Evolutionary conservation across 805 yeast genomes (phyloP).

Genomic region (Teunomyces barrocoloradensis): DNA sequence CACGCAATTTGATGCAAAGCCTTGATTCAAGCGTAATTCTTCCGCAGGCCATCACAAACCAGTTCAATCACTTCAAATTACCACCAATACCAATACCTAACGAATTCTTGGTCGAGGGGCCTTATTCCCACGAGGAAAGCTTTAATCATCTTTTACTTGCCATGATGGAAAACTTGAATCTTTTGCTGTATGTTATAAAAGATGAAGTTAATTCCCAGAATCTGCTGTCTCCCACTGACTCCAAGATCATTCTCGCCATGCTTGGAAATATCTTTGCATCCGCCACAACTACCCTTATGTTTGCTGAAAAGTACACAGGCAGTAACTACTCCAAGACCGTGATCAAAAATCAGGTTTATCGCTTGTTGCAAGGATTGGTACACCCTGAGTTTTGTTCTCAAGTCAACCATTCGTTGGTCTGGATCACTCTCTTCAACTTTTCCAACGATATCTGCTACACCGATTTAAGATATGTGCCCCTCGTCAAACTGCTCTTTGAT

Average conservation of each 20-base stretch:
- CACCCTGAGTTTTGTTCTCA: conserved; percentile 7
- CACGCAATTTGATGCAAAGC: conserved; percentile 11
- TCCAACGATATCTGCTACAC: conserved; percentile 31
- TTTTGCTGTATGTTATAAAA: conserved; percentile 9
- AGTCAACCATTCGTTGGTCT: conserved; percentile 15
- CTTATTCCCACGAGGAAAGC: conserved; percentile 5
- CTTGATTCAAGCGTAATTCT: conserved; percentile 12
- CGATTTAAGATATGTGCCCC: conserved; percentile 19
- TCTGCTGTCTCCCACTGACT: background rate
- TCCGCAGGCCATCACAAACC: conserved; percentile 7
- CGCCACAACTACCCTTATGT: conserved; percentile 12
- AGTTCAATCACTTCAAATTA: conserved; percentile 16
- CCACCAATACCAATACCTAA: conserved; percentile 34
- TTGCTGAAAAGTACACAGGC: conserved; percentile 5
- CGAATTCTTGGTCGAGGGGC: conserved; percentile 10
- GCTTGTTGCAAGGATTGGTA: conserved; percentile 9
- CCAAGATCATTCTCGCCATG: conserved; percentile 11
- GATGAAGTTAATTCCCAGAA: conserved; percentile 16
- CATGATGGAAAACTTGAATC: conserved; percentile 7
- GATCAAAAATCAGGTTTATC: conserved; percentile 4
- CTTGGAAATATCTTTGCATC: conserved; percentile 18
- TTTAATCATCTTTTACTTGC: conserved; percentile 8
- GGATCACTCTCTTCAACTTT: conserved; percentile 29
- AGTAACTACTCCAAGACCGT: background rate
- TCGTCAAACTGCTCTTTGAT: conserved; percentile 19